Evolutionary conservation across 2,329 filamentous ascomycete species (phyloP).

Genomic region (Penicillium paneum): DNA sequence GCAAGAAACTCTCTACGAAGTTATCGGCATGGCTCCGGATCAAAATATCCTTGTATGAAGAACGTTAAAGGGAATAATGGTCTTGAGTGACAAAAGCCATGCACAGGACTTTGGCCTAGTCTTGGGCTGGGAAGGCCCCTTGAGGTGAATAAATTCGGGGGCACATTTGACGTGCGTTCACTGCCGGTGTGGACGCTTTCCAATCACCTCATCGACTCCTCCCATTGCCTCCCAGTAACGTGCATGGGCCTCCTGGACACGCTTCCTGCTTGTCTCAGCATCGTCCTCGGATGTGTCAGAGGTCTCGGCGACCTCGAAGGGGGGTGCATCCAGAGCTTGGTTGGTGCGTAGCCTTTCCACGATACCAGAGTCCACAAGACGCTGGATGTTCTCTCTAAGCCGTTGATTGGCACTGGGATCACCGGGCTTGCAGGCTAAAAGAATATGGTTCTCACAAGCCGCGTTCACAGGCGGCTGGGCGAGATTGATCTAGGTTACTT

Average conservation of each 20-base stretch:
- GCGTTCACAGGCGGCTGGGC: not conserved
- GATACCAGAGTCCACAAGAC: not conserved
- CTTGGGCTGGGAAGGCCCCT: no score
- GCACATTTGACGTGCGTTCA: no score
- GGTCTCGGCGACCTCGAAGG: not conserved
- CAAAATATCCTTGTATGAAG: not conserved
- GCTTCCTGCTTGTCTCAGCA: not conserved
- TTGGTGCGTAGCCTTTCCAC: not conserved
- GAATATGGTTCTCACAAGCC: not conserved
- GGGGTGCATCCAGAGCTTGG: not conserved
- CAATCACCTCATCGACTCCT: not conserved
- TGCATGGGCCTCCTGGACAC: not conserved
- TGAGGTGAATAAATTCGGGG: no score
- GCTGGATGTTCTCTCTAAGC: not conserved
- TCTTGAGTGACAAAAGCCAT: no score
- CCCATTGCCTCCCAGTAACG: not conserved
- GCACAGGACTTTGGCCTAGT: no score
- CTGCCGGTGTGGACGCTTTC: not conserved
- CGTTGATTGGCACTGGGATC: not conserved
- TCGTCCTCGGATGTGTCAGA: fast-evolving
- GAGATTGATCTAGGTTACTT: not conserved
- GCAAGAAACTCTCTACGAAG: not conserved
- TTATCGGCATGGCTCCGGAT: no score
- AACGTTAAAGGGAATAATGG: not conserved
- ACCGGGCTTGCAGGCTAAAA: not conserved